Conservation (phyloP, 2,329 filamentous ascomycete species). For the Pestalotiopsis sp. region DNA sequence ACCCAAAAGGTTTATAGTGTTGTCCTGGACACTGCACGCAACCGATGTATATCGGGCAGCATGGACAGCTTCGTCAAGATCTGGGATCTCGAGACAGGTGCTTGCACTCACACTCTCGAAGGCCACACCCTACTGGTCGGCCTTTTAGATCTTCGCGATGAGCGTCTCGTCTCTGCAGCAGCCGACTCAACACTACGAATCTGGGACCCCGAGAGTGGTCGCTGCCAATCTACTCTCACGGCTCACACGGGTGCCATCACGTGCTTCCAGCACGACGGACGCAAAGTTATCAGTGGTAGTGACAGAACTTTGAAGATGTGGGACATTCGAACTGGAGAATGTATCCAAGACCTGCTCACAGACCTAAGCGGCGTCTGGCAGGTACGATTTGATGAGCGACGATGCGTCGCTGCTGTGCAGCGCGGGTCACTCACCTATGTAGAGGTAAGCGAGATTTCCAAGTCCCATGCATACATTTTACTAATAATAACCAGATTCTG, state of each 20-base stretch:
- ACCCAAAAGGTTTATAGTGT: constrained; percentile 96
- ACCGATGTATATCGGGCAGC: constrained; percentile 94
- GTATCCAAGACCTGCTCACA: constrained; percentile 87
- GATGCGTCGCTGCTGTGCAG: constrained; percentile 96
- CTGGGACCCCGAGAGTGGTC: constrained; percentile 93
- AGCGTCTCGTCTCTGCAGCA: constrained; percentile 90
- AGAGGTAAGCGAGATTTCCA: constrained; percentile 67
- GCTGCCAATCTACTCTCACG: constrained; percentile 86
- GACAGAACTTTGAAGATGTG: constrained; percentile 98
- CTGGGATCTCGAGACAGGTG: constrained; percentile 88
- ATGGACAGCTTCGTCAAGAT: constrained; percentile 99
- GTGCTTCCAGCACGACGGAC: constrained; percentile 96
- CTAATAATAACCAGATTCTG: constrained; percentile 69
- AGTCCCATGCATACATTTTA: background rate
- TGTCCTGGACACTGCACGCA: constrained; percentile 87
- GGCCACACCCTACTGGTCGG: constrained; percentile 93
- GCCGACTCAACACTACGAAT: constrained; percentile 94
- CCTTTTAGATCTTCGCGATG: constrained; percentile 84
- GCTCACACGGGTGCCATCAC: constrained; percentile 97
- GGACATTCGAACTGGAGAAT: constrained; percentile 91
- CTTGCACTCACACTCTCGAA: constrained; percentile 86
- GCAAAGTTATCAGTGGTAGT: constrained; percentile 95
- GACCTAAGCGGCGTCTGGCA: constrained; percentile 98
- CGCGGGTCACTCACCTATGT: constrained; percentile 91
- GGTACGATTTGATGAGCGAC: constrained; percentile 93